Evolutionary conservation across 2,329 filamentous ascomycete genomes (phyloP).

Genomic region (Podosphaera aphanis): DNA sequence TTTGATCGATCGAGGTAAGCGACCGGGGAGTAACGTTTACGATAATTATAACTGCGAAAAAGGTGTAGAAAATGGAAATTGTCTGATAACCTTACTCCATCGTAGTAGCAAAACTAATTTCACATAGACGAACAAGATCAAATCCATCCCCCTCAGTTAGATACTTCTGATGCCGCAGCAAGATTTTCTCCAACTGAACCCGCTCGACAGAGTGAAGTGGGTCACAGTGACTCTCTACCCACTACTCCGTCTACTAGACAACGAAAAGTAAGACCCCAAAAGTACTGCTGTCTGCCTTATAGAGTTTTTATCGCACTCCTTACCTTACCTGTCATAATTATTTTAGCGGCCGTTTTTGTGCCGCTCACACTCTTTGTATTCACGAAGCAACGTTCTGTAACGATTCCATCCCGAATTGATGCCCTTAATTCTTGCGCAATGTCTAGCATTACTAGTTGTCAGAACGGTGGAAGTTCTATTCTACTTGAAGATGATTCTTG

Average conservation of each 20-base stretch:
- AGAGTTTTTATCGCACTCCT: slow-evolving; percentile 47
- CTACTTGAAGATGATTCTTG: slow-evolving; percentile 39
- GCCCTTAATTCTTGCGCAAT: slow-evolving; percentile 26
- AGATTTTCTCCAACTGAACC: neutral
- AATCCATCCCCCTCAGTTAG: neutral
- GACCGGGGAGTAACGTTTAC: slow-evolving; percentile 34
- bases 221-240: neutral
- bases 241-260: neutral
- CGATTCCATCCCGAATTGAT: slow-evolving; percentile 2
- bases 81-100: neutral
- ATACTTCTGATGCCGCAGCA: neutral
- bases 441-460: slow-evolving; percentile 34
- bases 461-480: slow-evolving; percentile 60
- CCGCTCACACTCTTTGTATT: slow-evolving; percentile 41
- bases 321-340: slow-evolving; percentile 43
- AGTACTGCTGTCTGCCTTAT: slow-evolving; percentile 61
- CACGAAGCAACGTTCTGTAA: slow-evolving; percentile 20
- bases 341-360: slow-evolving; percentile 63
- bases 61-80: slow-evolving; percentile 17
- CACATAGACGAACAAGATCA: neutral
- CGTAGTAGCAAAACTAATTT: neutral
- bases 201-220: neutral
- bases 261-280: slow-evolving; percentile 7
- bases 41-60: slow-evolving; percentile 19
- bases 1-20: slow-evolving; percentile 62